Evolutionary conservation across 805 yeast genomes (phyloP).

Genomic region (Pichia rugopelliculosa): DNA sequence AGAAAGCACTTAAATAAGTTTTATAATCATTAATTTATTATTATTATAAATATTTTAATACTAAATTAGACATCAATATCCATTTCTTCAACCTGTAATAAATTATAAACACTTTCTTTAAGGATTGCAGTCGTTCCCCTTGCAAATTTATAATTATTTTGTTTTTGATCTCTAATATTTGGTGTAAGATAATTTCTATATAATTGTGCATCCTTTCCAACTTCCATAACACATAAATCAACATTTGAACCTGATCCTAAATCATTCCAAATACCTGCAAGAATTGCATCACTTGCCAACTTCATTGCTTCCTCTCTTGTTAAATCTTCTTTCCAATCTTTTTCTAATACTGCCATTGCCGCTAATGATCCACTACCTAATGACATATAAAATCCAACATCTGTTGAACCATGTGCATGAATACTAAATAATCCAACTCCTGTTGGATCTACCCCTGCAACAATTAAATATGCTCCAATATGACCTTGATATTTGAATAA

Average conservation of each 20-base stretch:
- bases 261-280: slow-evolving; percentile 98
- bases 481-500: slow-evolving; percentile 96
- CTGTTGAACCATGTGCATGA: slow-evolving; percentile 98
- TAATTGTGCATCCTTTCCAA: slow-evolving; percentile 79
- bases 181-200: slow-evolving; percentile 87
- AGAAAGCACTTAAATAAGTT: slow-evolving; percentile 25
- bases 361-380: slow-evolving; percentile 97
- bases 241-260: slow-evolving; percentile 98
- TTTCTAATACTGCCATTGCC: slow-evolving; percentile 95
- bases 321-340: slow-evolving; percentile 74
- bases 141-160: slow-evolving; percentile 73
- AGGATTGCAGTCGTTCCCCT: slow-evolving; percentile 93
- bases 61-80: slow-evolving; percentile 32
- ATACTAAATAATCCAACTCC: slow-evolving; percentile 90
- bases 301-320: slow-evolving; percentile 85
- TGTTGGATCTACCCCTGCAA: slow-evolving; percentile 96
- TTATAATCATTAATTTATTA: no score
- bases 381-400: slow-evolving; percentile 86
- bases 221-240: slow-evolving; percentile 94
- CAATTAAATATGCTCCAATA: slow-evolving; percentile 92
- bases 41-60: no score
- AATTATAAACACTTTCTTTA: slow-evolving; percentile 54
- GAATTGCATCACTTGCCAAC: slow-evolving; percentile 86
- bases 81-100: slow-evolving; percentile 65
- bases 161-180: slow-evolving; percentile 76